Conservation (phyloP, 176 grass and related monocot species). For the Lolium perenne region DNA sequence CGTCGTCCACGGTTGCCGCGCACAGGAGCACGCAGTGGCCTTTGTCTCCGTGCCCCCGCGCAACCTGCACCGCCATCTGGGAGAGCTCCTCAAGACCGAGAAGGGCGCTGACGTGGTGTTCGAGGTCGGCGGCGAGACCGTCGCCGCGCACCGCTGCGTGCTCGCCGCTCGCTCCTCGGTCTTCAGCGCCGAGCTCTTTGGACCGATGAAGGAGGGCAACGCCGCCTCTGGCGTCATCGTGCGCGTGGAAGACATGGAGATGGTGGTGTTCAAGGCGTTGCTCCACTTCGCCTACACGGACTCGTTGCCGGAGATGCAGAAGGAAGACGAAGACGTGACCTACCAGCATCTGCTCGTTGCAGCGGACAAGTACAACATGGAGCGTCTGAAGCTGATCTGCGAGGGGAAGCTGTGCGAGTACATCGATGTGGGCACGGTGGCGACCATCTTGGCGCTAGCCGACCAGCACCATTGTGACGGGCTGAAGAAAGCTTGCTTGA, state of each 20-base stretch:
- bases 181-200: neutral
- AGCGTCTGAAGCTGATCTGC: neutral
- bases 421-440: neutral
- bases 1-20: neutral
- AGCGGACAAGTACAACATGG: neutral
- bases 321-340: neutral
- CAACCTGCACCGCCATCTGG: neutral
- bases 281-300: neutral
- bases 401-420: neutral
- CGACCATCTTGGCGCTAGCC: neutral
- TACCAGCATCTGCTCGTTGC: conserved; percentile 1
- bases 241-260: neutral
- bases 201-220: conserved; percentile 5
- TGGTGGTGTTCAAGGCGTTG: neutral
- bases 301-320: neutral
- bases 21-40: neutral
- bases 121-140: neutral
- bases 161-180: neutral
- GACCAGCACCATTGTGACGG: conserved; percentile 5
- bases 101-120: conserved; percentile 1
- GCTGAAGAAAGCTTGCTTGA: neutral
- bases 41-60: neutral
- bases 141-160: neutral
- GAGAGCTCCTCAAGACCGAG: neutral
- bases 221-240: neutral